These are phyloP conservation scores for Neonectria magnoliae DNA, from an alignment of 2,329 filamentous ascomycete species.

Conservation along the genomic window DNA sequence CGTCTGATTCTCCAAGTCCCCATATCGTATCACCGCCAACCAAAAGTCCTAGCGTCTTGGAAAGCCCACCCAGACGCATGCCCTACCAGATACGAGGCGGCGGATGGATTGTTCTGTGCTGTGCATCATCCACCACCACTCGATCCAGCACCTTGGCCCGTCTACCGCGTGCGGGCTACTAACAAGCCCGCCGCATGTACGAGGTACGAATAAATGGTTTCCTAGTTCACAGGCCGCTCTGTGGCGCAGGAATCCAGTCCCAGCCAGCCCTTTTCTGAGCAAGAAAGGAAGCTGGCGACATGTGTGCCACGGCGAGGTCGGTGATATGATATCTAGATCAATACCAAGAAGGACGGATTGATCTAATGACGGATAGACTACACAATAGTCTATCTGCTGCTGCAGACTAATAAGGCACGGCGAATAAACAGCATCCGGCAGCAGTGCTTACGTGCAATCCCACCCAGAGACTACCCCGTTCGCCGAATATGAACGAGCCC, in stretches of 20 bases:
- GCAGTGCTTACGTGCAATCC: constrained; percentile 9
- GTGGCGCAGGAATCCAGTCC: neutral
- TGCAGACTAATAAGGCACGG: constrained; percentile 11
- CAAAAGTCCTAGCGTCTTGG: neutral
- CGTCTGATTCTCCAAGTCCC: neutral
- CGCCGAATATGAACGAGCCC: constrained; percentile 7
- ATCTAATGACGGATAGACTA: neutral
- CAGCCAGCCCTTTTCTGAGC: neutral
- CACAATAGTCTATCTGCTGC: neutral
- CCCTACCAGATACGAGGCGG: neutral
- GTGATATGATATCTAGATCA: neutral
- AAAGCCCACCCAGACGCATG: neutral
- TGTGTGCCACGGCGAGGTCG: neutral
- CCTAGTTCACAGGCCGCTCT: neutral
- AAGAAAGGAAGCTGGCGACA: neutral
- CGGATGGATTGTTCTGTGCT: neutral
- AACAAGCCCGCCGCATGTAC: neutral
- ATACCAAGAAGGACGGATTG: neutral
- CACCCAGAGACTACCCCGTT: constrained; percentile 8
- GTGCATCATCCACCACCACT: neutral
- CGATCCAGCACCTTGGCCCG: neutral
- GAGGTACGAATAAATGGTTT: neutral
- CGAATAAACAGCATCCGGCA: neutral
- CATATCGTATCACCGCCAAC: neutral
- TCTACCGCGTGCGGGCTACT: neutral